Conservation (phyloP, 2,329 filamentous ascomycete species). For the Corniculantispora saksenae region DNA sequence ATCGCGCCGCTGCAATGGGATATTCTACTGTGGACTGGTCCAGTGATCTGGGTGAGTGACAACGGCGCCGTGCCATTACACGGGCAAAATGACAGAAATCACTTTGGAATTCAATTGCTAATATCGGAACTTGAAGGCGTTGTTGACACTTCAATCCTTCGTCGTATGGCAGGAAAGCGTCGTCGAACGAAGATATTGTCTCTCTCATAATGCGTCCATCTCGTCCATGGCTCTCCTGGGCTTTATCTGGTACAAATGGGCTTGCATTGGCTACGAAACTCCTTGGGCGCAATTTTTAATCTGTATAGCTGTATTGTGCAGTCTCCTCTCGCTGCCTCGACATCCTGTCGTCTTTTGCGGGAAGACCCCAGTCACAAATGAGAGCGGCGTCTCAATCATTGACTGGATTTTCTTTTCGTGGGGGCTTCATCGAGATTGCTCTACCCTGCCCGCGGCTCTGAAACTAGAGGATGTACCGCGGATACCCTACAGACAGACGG, state of each 20-base stretch:
- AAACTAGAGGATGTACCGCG: background rate
- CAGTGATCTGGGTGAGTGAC: conserved; percentile 4
- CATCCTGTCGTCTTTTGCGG: background rate
- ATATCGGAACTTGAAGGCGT: background rate
- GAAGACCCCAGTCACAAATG: background rate
- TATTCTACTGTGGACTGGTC: background rate
- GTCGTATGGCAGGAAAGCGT: background rate
- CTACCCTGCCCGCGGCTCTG: background rate
- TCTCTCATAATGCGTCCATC: background rate
- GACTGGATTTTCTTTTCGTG: conserved; percentile 12
- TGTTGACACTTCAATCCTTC: background rate
- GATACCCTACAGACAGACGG: background rate
- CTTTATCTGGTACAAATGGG: background rate
- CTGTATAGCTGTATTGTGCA: background rate
- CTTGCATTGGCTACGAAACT: background rate
- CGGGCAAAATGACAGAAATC: background rate
- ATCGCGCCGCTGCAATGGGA: background rate
- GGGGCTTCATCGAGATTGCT: background rate
- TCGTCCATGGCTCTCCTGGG: background rate
- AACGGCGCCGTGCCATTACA: too few relatives aligned
- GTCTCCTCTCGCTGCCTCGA: background rate
- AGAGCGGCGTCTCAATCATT: conserved; percentile 7
- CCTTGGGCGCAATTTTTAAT: background rate
- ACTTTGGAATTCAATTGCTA: background rate
- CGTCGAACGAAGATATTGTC: background rate